These are phyloP conservation scores for Nephelium lappaceum DNA, from an alignment of 345 rosid species.

Conservation along the genomic window DNA sequence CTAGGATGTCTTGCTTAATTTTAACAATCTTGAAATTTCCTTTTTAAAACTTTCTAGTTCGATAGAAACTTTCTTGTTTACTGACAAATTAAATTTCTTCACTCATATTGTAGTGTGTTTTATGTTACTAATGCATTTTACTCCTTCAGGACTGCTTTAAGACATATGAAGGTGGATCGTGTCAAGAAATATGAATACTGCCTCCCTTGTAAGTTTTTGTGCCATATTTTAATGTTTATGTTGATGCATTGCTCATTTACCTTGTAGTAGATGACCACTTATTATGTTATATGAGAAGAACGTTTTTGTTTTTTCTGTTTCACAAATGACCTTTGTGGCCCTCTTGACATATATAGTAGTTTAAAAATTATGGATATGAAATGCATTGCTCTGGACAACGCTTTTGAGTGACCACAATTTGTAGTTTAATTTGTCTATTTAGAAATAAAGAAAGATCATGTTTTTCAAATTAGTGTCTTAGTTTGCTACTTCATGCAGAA, in stretches of 20 bases:
- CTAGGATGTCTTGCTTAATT: not conserved
- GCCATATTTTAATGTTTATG: slow-evolving; percentile 10
- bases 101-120: not conserved
- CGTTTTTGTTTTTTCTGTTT: not conserved
- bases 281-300: not conserved
- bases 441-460: not conserved
- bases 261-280: not conserved
- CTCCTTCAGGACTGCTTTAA: slow-evolving; percentile 78
- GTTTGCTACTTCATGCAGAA: not conserved
- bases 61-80: not conserved
- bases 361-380: not conserved
- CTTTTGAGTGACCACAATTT: not conserved
- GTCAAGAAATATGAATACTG: slow-evolving; percentile 91
- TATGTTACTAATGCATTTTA: slow-evolving; percentile 17
- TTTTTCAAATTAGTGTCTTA: not conserved
- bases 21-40: not conserved
- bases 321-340: not conserved
- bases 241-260: not conserved
- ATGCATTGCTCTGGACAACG: not conserved
- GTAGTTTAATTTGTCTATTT: not conserved
- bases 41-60: not conserved
- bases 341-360: not conserved
- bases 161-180: slow-evolving; percentile 83
- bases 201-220: slow-evolving; percentile 86
- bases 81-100: not conserved